Evolutionary conservation across 352 stramenopile genomes (phyloP).

Genomic region (Halophytophthora batemanensis): DNA sequence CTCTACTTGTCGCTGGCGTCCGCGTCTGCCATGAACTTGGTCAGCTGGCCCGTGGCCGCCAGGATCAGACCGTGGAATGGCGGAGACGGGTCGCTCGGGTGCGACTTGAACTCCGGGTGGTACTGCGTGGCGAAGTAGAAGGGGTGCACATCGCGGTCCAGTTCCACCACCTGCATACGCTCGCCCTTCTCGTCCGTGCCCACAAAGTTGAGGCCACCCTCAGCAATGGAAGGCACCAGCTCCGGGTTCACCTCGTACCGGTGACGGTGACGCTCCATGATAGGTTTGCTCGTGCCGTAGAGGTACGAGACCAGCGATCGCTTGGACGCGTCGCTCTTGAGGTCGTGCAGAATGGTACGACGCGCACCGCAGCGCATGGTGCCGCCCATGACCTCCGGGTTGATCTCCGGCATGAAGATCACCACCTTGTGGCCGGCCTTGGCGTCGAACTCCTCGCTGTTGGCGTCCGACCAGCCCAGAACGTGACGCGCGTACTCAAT

Average conservation of each 20-base stretch:
- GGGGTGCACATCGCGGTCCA: conserved; percentile 93
- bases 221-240: conserved; percentile 87
- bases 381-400: conserved; percentile 97
- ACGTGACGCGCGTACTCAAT: conserved; percentile 98
- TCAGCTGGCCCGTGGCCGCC: conserved; percentile 79
- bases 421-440: conserved; percentile 91
- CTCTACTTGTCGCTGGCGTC: conserved; percentile 29
- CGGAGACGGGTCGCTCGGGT: conserved; percentile 94
- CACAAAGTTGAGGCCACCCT: conserved; percentile 95
- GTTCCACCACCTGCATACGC: conserved; percentile 99
- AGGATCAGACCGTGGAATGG: conserved; percentile 97
- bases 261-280: conserved; percentile 98
- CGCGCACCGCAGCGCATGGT: conserved; percentile 99
- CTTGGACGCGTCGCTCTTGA: conserved; percentile 72
- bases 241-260: conserved; percentile 99
- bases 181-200: conserved; percentile 96
- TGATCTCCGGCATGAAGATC: conserved; percentile 99
- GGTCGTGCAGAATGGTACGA: conserved; percentile 91
- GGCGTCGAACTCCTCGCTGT: conserved; percentile 95
- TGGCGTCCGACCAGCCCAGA: conserved; percentile 90
- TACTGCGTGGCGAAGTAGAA: conserved; percentile 99
- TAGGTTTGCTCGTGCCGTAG: conserved; percentile 84
- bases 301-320: conserved; percentile 89
- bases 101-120: conserved; percentile 98
- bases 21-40: conserved; percentile 56